phyloP scores from a whole-genome alignment of 495 filamentous ascomycete species.

The Pyrenula massariospora region DNA sequence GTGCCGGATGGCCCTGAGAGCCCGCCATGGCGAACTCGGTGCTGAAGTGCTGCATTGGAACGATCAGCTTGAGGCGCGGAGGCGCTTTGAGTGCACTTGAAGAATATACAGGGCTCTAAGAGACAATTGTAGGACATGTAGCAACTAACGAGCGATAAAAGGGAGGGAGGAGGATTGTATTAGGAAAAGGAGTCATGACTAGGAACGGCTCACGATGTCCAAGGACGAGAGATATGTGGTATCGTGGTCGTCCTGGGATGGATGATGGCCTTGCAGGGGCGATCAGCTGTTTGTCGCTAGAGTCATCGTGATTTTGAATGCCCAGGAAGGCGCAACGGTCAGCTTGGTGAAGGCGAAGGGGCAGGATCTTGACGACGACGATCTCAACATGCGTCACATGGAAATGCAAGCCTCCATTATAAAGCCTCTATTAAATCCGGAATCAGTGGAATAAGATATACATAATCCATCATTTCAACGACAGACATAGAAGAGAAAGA shows the following conservation, averaged over 20 bases:
- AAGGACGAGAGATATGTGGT: not conserved
- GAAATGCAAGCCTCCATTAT: too few relatives aligned
- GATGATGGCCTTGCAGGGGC: too few relatives aligned
- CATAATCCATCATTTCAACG: not conserved
- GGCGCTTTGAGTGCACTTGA: not conserved
- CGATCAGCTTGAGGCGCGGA: not conserved
- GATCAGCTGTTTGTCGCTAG: too few relatives aligned
- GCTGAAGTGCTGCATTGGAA: not conserved
- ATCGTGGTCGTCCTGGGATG: too few relatives aligned
- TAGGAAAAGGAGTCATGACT: not conserved
- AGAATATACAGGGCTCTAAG: not conserved
- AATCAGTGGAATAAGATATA: not conserved
- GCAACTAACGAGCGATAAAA: not conserved
- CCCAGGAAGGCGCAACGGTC: not conserved
- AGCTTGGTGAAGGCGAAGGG: not conserved
- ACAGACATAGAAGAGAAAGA: not conserved
- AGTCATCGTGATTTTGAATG: too few relatives aligned
- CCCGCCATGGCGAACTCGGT: not conserved
- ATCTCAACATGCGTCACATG: too few relatives aligned
- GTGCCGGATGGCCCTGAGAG: not conserved
- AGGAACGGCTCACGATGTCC: not conserved
- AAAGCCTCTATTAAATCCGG: too few relatives aligned
- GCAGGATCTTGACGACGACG: too few relatives aligned
- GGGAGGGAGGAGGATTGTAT: not conserved
- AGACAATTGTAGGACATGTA: not conserved